Evolutionary conservation across 2,329 filamentous ascomycete species (phyloP), one percentile per base, ranked within the genome.

Genomic region (Calonectria hongkongensis): DNA sequence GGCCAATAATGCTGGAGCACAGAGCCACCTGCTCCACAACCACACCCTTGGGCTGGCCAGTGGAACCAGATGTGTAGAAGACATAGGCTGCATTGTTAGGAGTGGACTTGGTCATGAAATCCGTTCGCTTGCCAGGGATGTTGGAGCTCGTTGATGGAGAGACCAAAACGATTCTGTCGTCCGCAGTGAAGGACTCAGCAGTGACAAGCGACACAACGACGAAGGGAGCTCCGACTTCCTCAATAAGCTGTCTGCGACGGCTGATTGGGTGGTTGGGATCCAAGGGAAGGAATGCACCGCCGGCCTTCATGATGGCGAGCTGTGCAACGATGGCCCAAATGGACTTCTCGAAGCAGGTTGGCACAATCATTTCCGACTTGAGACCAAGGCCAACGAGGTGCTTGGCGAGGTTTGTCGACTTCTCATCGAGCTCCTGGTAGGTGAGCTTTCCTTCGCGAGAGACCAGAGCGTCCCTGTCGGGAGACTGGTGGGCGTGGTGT

Each of bases 321-420:
- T 64, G 51, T 12, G 67, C 45, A 41, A 70, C 67, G 16, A 51
- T 43, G 25, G 58, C 16, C 58, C 58, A 70, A 8, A 65, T 48
- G 9, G 67, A 70, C 39, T 70, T 70, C 18, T 70, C 67, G 18
- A 70, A 54, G 18, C 47, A 54, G 27, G 36, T 54, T 5, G 67
- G 67, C 16, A 70, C 58, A 16, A 64, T 12, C 25, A 39, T 70
- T 33, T 63, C 67, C 1, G 48, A 12, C 13, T 28, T 39, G 6
- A 70, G 58, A 47, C 58, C 58, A 7, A 39, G 30, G 6, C 41
- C 36, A 9, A 39, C 36, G 27, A 70, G 47, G 15, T 45, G n/a
- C 27, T 51, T 54, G 5, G 67, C 67, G 2, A 63, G 41, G 4
- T 63, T 43, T n/a, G 58, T 63, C 16, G 58, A 63, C 27, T 63